phyloP scores from a whole-genome alignment of 345 rosid species.

The Syzygium jambos region DNA sequence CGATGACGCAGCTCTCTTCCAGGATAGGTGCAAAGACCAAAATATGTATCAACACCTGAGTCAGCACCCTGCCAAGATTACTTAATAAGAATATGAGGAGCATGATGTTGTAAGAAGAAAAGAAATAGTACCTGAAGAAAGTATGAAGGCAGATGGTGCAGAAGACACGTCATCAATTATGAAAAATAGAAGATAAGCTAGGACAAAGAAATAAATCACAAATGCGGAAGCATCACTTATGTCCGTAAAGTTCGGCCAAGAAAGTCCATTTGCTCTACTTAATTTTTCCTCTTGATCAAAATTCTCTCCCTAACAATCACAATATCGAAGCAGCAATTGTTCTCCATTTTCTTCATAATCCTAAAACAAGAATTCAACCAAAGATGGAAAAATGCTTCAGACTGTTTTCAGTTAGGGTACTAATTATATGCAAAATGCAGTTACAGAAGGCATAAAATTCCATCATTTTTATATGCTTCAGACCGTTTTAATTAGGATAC shows the following conservation, averaged over 20 bases:
- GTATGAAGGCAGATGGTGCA: background rate
- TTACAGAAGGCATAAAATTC: background rate
- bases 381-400: background rate
- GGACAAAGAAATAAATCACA: background rate
- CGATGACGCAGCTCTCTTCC: conserved; percentile 76
- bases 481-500: background rate
- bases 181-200: background rate
- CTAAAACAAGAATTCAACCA: background rate
- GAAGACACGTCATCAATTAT: background rate
- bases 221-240: background rate
- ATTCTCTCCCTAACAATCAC: background rate
- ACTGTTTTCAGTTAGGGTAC: background rate
- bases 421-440: background rate
- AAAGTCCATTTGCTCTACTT: background rate
- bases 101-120: background rate
- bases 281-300: background rate
- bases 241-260: background rate
- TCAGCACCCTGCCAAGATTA: conserved; percentile 52
- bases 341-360: background rate
- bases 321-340: background rate
- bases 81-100: background rate
- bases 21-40: conserved; percentile 85
- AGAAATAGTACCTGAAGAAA: background rate
- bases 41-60: conserved; percentile 91
- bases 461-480: background rate